Base-by-base conservation (phyloP, 352 stramenopile species). In the Phytophthora nicotianae region DNA sequence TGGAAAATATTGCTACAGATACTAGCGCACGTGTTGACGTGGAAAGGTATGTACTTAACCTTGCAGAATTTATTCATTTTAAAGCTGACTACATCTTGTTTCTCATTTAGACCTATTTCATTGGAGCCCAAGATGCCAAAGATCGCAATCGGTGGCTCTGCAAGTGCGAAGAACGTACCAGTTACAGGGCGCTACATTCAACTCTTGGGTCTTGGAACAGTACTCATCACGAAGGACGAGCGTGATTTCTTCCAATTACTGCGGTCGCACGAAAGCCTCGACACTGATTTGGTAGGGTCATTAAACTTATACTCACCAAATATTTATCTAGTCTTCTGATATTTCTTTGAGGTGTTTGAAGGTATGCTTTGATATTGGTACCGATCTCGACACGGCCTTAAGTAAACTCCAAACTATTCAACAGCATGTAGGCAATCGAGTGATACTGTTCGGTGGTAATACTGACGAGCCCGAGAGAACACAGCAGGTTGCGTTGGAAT, bases 111-210 rank as follows among this genome's bases (percentile, higher is more conserved):
- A 20, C 8, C 61, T 4, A 65, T 60, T 16, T 62, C 54, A 5
- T 56, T 69, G 26, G 71, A 72, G 8, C 81, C 84, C 4, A 90
- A 88, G 19, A 41, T 91, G 8, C 81, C 82, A 8, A 74, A 89
- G 35, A 89, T 93, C 13, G 50, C 88, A 16, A 68, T 93, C 9
- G 68, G 78, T 4, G 79, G 81, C 0, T 53, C 75, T 6, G 59
- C 71, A 13, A 65, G 61, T 24, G 77, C 62, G 2, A 66, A 59
- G 2, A 82, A 76, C 50, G 69, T 83, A 6, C 58, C 78, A 1
- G 73, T 84, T 14, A 69, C 74, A n/a, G 82, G 74, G 0, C 76
- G 84, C 9, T 93, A 91, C 60, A 88, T 93, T 24, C 80, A 91
- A 21, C 65, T 93, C 13, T 57, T 93, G 14, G 84, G 83, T 0